Base-by-base conservation (phyloP, 306 rosid genomes). In the Citrullus mucosospermus region DNA sequence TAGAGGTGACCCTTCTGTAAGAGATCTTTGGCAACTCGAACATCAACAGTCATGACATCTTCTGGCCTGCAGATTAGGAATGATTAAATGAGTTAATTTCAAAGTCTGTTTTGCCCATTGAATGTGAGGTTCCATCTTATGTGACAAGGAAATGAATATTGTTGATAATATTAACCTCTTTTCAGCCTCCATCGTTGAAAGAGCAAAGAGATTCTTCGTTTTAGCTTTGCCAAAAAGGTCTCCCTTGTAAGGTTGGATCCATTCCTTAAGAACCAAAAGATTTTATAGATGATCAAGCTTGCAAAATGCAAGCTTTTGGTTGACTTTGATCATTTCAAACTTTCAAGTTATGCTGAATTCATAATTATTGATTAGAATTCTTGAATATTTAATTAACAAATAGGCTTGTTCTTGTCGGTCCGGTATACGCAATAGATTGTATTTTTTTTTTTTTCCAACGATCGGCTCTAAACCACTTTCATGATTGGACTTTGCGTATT, bases 11-110 rank as follows among this genome's bases (percentile, higher is more conserved):
- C 82, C 18, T 44, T 41, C 18, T 69, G 63, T 34, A 87, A 76
- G 38, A 87, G 83, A 79, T 83, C 88, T 59, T 83, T 85, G 25
- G 86, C 81, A 22, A 84, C 78, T 39, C 63, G 68, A 22, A 87
- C 90, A 11, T 87, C 90, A 5, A 87, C 79, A 0, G 55, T 85
- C 12, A 3, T 74, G 39, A 87, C 88, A 50, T 87, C 88, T 71
- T 75, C 85, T 38, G 71, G 61, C 80, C 90, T 87, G 73, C n/a
- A 70, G 20, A 46, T 44, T 70, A 6, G 30, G 12, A 70, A 6
- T 46, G 76, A 46, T 25, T 22, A 46, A 20, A 22, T 0, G 16
- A 48, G 58, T 70, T 44, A 70, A 70, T 46, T 22, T 44, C 75
- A 70, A 70, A 44, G 5, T 69, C 75, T 14, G 25, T 9, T 18